A percentile compares a stretch with the other conserved stretches of the same genome.
These are phyloP conservation scores for Canna indica DNA, from an alignment of 176 grass and related monocot genomes.

Conservation along the genomic window DNA sequence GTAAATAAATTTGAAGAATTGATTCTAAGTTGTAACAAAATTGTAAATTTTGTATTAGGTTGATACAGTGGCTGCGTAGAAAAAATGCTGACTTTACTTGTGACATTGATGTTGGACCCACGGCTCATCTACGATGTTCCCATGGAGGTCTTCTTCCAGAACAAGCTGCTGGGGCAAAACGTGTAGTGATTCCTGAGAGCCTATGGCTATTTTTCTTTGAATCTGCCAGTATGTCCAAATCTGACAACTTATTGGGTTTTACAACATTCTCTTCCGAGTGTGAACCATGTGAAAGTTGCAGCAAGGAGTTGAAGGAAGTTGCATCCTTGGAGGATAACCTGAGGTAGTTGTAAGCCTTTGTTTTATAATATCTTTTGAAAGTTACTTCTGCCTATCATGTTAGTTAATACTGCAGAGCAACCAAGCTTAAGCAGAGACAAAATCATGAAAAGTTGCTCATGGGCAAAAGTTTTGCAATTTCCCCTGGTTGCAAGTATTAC, in stretches of 20 bases:
- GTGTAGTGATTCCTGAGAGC: slow-evolving; percentile 55
- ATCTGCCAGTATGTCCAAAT: slow-evolving; percentile 23
- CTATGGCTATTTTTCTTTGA: slow-evolving; percentile 90
- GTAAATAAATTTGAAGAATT: not conserved
- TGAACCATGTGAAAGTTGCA: slow-evolving; percentile 61
- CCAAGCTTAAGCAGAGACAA: slow-evolving; percentile 73
- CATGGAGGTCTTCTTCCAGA: slow-evolving; percentile 87
- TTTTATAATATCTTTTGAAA: slow-evolving; percentile 11
- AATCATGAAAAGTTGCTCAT: slow-evolving; percentile 77
- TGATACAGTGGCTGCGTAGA: slow-evolving; percentile 74
- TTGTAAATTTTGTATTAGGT: slow-evolving; percentile 30
- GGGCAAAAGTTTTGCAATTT: slow-evolving; percentile 59
- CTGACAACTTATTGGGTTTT: slow-evolving; percentile 31
- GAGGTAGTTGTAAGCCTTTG: slow-evolving; percentile 37
- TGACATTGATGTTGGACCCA: slow-evolving; percentile 71
- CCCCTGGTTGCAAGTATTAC: slow-evolving; percentile 63
- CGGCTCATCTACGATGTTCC: slow-evolving; percentile 57
- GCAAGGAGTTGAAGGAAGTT: slow-evolving; percentile 65
- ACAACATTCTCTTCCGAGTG: slow-evolving; percentile 56
- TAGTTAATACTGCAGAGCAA: slow-evolving; percentile 37
- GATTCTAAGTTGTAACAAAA: slow-evolving; percentile 1
- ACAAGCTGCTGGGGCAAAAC: slow-evolving; percentile 73
- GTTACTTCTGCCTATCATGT: not conserved
- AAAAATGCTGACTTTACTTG: slow-evolving; percentile 65
- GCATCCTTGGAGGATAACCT: slow-evolving; percentile 73